Evolutionary conservation across 1,139 yeast species (phyloP), one percentile per base, ranked within the genome.

Genomic region (Chernovozyma sophiae-reginae): DNA sequence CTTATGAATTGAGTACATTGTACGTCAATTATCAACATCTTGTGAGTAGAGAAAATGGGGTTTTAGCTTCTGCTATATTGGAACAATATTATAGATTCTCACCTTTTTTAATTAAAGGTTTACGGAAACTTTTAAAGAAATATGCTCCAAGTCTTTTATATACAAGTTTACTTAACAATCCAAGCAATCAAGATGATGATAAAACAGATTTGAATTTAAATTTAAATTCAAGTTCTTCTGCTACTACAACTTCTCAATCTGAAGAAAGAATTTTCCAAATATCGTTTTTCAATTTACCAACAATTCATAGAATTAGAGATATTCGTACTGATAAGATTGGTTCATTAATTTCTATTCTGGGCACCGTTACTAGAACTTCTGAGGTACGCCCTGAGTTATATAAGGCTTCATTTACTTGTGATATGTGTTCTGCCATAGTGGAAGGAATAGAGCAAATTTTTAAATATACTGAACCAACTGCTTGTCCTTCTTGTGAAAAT

Each of bases 341-440:
- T 14, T 72, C 86, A 7, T 71, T 92, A 44, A 74, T 87, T 68
- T 72, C 95, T 11, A 85, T 92, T 26, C 81, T 94, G 27, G 99
- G 98, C 35, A 94, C 99, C 0, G 96, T 94, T 3, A 92, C 98
- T 1, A 75, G 98, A 58, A 89, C 98, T 1, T 85, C 96, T 23
- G 98, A 94, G 63, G 97, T 94, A 13, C 79, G 98, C 43, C 99
- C 99, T 0, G 99, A 94, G 58, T 72, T 92, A 42, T 87, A 74
- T 65, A 78, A 74, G 43, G 99, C 90, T 5, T 77, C 94, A 18
- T 92, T 92, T 58, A 79, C 89, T 2, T 92, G 99, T 67, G 96
- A 87, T 51, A 70, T 79, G 53, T 92, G 99, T 60, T 77, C 86
- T 35, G 86, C 97, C 0, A 67, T 84, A 2, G 82, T 90, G 19